phyloP scores from a whole-genome alignment of 176 grass and related monocot genomes.

The Saccharum spontaneum region DNA sequence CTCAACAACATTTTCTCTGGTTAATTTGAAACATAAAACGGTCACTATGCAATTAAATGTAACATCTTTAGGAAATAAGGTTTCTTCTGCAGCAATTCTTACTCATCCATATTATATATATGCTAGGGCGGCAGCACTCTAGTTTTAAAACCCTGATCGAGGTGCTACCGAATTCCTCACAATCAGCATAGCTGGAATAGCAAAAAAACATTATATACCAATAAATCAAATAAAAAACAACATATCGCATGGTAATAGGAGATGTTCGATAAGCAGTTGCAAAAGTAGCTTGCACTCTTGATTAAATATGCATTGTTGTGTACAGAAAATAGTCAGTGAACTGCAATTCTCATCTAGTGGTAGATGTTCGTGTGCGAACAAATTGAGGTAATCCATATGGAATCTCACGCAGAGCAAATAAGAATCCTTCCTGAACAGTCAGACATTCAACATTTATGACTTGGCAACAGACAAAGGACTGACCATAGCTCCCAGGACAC shows the following conservation, averaged over 20 bases:
- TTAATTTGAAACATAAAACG: conserved; percentile 6
- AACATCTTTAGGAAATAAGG: background rate
- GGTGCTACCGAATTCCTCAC: background rate
- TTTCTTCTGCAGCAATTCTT: conserved; percentile 25
- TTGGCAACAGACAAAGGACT: background rate
- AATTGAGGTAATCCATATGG: background rate
- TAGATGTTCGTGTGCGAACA: background rate
- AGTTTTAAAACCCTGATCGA: background rate
- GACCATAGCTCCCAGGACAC: background rate
- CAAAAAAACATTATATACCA: background rate
- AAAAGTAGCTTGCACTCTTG: background rate
- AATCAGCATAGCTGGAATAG: conserved; percentile 11
- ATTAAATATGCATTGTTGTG: background rate
- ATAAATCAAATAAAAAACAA: background rate
- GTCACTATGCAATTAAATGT: conserved; percentile 10
- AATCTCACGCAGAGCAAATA: background rate
- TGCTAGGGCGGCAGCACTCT: background rate
- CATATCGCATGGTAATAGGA: background rate
- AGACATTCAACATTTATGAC: background rate
- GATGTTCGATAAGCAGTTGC: background rate
- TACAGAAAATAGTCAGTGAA: background rate
- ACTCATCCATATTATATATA: conserved; percentile 49
- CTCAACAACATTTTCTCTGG: conserved; percentile 78
- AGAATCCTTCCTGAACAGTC: background rate
- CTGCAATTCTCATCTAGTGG: background rate